phyloP scores from a whole-genome alignment of 345 rosid genomes.

The Populus nigra region DNA sequence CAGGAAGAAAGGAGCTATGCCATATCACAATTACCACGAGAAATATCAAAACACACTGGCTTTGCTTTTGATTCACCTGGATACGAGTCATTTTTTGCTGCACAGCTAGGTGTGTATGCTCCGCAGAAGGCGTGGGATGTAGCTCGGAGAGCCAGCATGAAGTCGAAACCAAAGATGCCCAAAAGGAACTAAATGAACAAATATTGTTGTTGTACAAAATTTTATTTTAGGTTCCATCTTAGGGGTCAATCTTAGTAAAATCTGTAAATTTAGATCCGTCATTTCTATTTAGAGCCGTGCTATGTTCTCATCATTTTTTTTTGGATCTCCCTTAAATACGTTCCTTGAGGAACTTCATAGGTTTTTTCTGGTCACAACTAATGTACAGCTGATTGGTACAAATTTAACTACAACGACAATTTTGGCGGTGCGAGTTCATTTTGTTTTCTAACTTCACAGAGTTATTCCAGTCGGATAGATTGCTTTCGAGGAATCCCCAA shows the following conservation, averaged over 20 bases:
- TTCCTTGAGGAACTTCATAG: neutral
- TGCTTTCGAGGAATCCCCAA: no score
- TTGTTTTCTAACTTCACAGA: no score
- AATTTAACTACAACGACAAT: constrained; percentile 3
- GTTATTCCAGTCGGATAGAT: no score
- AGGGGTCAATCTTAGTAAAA: neutral
- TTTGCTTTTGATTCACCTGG: constrained; percentile 98
- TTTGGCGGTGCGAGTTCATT: neutral
- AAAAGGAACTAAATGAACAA: constrained; percentile 24
- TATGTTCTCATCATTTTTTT: neutral
- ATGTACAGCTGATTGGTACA: constrained; percentile 17
- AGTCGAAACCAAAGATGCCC: constrained; percentile 47
- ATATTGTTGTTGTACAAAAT: constrained; percentile 3
- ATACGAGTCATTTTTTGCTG: constrained; percentile 92
- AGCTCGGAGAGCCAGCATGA: constrained; percentile 86
- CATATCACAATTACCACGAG: constrained; percentile 79
- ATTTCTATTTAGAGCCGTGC: neutral
- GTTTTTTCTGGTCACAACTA: neutral
- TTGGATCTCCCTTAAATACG: neutral
- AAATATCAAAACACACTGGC: constrained; percentile 84
- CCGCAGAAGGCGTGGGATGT: constrained; percentile 99
- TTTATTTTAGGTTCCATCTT: neutral
- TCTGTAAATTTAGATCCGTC: constrained; percentile 12
- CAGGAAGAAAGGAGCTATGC: constrained; percentile 84
- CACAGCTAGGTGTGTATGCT: constrained; percentile 77